These are phyloP conservation scores for Nannizziopsis arthrosporioides DNA, from an alignment of 2,329 filamentous ascomycete species.

Conservation along the genomic window DNA sequence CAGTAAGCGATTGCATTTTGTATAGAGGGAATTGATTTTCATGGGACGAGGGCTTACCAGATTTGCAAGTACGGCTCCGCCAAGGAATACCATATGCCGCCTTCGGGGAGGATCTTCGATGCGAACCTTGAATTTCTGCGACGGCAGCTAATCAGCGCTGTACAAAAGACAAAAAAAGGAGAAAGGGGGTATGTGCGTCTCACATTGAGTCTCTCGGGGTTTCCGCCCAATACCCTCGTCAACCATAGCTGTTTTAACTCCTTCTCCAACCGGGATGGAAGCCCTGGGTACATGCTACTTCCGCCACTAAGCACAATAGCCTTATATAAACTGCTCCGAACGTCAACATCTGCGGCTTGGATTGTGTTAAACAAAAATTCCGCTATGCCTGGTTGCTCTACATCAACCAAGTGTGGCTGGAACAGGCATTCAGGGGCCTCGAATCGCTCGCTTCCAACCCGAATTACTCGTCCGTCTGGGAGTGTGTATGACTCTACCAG, in stretches of 20 bases:
- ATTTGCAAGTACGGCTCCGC: constrained; percentile 90
- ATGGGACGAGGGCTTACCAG: constrained; percentile 45
- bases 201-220: constrained; percentile 76
- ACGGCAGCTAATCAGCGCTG: background rate
- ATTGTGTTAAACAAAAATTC: constrained; percentile 99
- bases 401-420: constrained; percentile 95
- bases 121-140: constrained; percentile 92
- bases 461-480: constrained; percentile 89
- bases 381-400: constrained; percentile 90
- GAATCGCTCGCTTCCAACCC: constrained; percentile 92
- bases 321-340: constrained; percentile 87
- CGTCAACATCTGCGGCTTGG: constrained; percentile 87
- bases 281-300: constrained; percentile 96
- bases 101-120: constrained; percentile 95
- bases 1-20: background rate
- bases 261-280: constrained; percentile 91
- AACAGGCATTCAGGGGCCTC: constrained; percentile 97
- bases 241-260: constrained; percentile 98
- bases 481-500: constrained; percentile 96
- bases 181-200: constrained; percentile 17
- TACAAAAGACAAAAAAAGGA: background rate
- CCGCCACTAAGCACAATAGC: constrained; percentile 93
- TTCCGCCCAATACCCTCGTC: constrained; percentile 75
- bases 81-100: constrained; percentile 98
- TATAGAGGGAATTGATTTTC: background rate